Percentiles rank a stretch among this genome's conserved stretches.
These are phyloP conservation scores for Phytophthora fragariae DNA, from an alignment of 352 stramenopile species.

Conservation along the genomic window DNA sequence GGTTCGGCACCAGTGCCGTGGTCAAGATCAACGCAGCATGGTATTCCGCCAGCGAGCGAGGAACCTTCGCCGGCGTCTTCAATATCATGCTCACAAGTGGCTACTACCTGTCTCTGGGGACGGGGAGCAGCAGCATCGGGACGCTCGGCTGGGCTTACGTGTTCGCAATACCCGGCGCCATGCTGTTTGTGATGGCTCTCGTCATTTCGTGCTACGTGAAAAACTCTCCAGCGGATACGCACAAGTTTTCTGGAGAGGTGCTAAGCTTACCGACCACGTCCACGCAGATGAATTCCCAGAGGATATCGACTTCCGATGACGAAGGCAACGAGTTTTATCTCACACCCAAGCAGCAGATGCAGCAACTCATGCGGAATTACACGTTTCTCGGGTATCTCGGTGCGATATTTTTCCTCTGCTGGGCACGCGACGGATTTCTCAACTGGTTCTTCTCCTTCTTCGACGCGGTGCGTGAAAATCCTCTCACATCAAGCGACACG, in stretches of 20 bases:
- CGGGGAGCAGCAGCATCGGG: conserved; percentile 59
- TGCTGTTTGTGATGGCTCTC: conserved; percentile 53
- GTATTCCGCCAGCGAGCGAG: conserved; percentile 58
- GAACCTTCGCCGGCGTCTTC: conserved; percentile 70
- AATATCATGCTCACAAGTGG: conserved; percentile 79
- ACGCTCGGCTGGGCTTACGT: conserved; percentile 65
- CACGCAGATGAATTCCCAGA: neutral
- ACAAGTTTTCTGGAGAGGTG: conserved; percentile 2
- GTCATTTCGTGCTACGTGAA: conserved; percentile 63
- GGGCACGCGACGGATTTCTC: conserved; percentile 64
- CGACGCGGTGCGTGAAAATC: conserved; percentile 51
- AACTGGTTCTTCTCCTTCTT: conserved; percentile 82
- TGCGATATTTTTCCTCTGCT: conserved; percentile 69
- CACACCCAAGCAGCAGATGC: conserved; percentile 57
- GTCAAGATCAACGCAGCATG: conserved; percentile 81
- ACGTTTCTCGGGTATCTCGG: conserved; percentile 69
- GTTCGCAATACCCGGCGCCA: conserved; percentile 52
- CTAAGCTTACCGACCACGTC: neutral
- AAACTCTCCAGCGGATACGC: conserved; percentile 51
- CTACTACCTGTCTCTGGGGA: conserved; percentile 67
- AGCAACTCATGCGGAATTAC: conserved; percentile 55
- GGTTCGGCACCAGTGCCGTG: conserved; percentile 71
- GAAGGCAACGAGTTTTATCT: conserved; percentile 23
- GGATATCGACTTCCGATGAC: conserved; percentile 8
- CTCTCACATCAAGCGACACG: conserved; percentile 54